Percentiles rank a stretch among this genome's conserved stretches.
Evolutionary conservation across 495 filamentous ascomycete genomes (phyloP).

Genomic region (Clohesyomyces aquaticus): DNA sequence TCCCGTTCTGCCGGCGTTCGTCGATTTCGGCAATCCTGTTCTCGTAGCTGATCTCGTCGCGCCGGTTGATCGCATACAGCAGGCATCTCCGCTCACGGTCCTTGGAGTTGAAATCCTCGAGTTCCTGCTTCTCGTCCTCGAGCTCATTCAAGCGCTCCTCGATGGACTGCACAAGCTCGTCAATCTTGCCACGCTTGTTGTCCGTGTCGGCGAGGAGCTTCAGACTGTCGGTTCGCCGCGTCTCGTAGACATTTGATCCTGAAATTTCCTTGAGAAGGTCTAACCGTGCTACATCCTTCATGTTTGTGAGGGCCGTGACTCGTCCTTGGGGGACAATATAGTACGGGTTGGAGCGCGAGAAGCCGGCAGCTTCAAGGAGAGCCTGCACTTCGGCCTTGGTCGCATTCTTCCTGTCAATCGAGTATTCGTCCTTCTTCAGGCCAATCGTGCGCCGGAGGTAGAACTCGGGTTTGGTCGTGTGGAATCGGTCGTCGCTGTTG

Average conservation of each 20-base stretch:
- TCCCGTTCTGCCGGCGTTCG: constrained; percentile 74
- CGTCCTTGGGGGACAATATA: constrained; percentile 98
- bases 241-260: constrained; percentile 95
- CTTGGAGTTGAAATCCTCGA: constrained; percentile 90
- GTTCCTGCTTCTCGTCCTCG: constrained; percentile 95
- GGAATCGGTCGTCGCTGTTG: constrained; percentile 94
- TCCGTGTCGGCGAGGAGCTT: constrained; percentile 98
- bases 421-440: constrained; percentile 98
- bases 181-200: constrained; percentile 91
- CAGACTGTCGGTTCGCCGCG: constrained; percentile 81
- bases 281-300: constrained; percentile 91
- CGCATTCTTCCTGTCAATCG: constrained; percentile 91
- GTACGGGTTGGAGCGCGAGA: constrained; percentile 96
- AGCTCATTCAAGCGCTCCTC: constrained; percentile 85
- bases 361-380: constrained; percentile 91
- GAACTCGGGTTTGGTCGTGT: constrained; percentile 87
- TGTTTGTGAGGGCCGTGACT: constrained; percentile 94
- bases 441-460: constrained; percentile 92
- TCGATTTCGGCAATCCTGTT: constrained; percentile 82
- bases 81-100: constrained; percentile 90
- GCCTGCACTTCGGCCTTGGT: constrained; percentile 96
- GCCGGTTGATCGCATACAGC: constrained; percentile 91
- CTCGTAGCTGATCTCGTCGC: constrained; percentile 78
- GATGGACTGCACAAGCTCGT: constrained; percentile 88
- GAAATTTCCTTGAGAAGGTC: constrained; percentile 95